phyloP scores from a whole-genome alignment of 768 basidiomycete species.

The Calocybe gangraenosa region DNA sequence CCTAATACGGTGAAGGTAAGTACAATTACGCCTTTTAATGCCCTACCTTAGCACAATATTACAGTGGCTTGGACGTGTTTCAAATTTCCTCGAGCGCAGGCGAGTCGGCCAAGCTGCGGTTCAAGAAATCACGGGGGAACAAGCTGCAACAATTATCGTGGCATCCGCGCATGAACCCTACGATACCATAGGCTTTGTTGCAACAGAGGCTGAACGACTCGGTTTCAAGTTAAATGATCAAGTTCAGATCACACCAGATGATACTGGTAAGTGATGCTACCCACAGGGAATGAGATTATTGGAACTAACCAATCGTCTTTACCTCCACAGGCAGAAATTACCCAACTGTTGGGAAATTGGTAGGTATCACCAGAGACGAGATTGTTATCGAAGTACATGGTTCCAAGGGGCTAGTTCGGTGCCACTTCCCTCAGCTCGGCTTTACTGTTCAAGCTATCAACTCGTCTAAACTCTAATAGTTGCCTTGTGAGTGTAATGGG shows the following conservation, averaged over 20 bases:
- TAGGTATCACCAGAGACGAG: slow-evolving; percentile 46
- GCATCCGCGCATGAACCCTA: slow-evolving; percentile 33
- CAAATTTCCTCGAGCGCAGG: slow-evolving; percentile 27
- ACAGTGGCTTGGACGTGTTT: slow-evolving; percentile 47
- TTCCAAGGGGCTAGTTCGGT: slow-evolving; percentile 33
- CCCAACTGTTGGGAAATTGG: slow-evolving; percentile 45
- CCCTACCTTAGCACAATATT: background rate
- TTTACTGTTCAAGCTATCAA: slow-evolving; percentile 24
- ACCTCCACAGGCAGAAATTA: slow-evolving; percentile 29
- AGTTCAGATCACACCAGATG: slow-evolving; percentile 42
- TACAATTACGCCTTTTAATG: background rate
- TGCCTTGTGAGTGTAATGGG: no score
- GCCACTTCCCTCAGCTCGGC: slow-evolving; percentile 51
- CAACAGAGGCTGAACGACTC: slow-evolving; percentile 37
- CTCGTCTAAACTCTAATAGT: slow-evolving; percentile 13
- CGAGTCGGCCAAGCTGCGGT: slow-evolving; percentile 23
- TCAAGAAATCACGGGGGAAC: slow-evolving; percentile 29
- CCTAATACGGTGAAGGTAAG: slow-evolving; percentile 39
- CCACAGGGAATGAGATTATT: no score
- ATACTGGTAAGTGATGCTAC: slow-evolving; percentile 34
- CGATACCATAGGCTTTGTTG: slow-evolving; percentile 41
- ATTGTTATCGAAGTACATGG: slow-evolving; percentile 43
- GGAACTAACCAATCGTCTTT: background rate
- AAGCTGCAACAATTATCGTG: slow-evolving; percentile 39
- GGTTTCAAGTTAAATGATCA: slow-evolving; percentile 31